Conservation (phyloP, 2,329 filamentous ascomycete genomes). For the Teratosphaeria viscida region DNA sequence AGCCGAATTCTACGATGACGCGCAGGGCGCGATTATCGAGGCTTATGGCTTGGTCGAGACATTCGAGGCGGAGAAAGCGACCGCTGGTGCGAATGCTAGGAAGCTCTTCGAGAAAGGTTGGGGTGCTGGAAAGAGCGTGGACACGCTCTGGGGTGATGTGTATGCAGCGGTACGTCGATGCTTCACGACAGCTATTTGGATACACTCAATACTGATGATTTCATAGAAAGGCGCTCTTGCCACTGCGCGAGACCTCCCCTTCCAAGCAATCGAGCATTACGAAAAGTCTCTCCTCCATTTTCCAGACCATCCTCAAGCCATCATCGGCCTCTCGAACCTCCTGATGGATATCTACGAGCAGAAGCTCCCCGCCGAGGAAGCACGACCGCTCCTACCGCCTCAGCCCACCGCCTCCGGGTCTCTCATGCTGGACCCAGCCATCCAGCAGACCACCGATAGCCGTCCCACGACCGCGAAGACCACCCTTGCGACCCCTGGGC, state of each 20-base stretch:
- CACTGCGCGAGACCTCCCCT: constrained; percentile 50
- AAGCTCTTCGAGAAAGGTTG: constrained; percentile 58
- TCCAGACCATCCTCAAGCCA: constrained; percentile 69
- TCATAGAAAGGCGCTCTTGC: constrained; percentile 56
- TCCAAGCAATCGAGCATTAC: constrained; percentile 64
- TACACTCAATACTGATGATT: constrained; percentile 10
- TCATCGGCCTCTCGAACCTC: constrained; percentile 72
- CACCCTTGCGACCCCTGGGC: constrained; percentile 3
- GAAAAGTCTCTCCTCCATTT: constrained; percentile 73
- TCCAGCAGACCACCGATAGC: constrained; percentile 5
- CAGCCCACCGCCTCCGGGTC: constrained; percentile 13
- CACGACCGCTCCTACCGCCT: constrained; percentile 27
- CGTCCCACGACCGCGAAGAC: constrained; percentile 11
- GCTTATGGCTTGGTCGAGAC: constrained; percentile 64
- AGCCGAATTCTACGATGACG: constrained; percentile 69
- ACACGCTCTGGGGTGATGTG: constrained; percentile 76
- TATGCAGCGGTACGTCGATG: constrained; percentile 58
- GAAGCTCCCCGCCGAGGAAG: constrained; percentile 48
- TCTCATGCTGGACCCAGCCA: constrained; percentile 1
- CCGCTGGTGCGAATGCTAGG: constrained; percentile 51
- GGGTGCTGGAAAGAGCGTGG: constrained; percentile 70
- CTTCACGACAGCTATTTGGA: background rate
- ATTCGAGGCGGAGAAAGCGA: constrained; percentile 57
- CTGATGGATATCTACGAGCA: constrained; percentile 76
- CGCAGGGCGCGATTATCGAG: constrained; percentile 68